Percentiles rank a stretch among this genome's conserved stretches.
phyloP scores from a whole-genome alignment of 106 monocot species.

The Apostasia ramifera region DNA sequence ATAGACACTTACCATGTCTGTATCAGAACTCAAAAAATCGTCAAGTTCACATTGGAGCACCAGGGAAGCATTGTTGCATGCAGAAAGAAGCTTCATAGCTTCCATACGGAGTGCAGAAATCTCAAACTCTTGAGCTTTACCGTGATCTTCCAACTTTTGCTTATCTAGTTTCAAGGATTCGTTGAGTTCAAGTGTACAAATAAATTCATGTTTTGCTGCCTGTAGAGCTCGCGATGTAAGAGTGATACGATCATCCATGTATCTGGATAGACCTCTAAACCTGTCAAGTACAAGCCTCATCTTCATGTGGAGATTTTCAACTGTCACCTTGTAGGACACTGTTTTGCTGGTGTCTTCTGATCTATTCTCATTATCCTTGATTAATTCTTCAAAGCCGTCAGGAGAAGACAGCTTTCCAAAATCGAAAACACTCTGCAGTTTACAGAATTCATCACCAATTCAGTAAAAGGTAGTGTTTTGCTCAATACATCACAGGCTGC shows the following conservation, averaged over 20 bases:
- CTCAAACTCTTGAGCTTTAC: constrained; percentile 40
- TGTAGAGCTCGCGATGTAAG: constrained; percentile 42
- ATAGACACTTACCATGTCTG: constrained; percentile 1
- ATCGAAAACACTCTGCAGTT: constrained; percentile 32
- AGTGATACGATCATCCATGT: constrained; percentile 44
- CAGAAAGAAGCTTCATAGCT: constrained; percentile 26
- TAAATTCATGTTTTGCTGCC: constrained; percentile 29
- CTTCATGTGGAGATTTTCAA: constrained; percentile 32
- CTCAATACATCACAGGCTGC: neutral
- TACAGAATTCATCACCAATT: neutral
- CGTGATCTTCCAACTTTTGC: constrained; percentile 39
- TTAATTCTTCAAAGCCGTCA: constrained; percentile 50
- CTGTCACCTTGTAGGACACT: constrained; percentile 27
- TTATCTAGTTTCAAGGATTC: constrained; percentile 46
- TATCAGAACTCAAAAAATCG: constrained; percentile 18
- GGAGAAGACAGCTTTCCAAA: constrained; percentile 38
- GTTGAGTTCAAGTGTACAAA: constrained; percentile 33
- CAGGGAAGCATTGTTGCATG: constrained; percentile 37
- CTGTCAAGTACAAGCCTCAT: constrained; percentile 26
- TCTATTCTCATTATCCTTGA: constrained; percentile 13
- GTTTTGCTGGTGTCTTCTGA: constrained; percentile 18
- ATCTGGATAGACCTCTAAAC: constrained; percentile 38
- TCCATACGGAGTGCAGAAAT: constrained; percentile 38
- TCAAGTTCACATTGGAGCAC: constrained; percentile 29
- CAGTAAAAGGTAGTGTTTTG: neutral